A percentile compares a stretch with the other conserved stretches of the same genome.
Evolutionary conservation across 768 basidiomycete genomes (phyloP).

Genomic region (Thelephora aurantiotincta): DNA sequence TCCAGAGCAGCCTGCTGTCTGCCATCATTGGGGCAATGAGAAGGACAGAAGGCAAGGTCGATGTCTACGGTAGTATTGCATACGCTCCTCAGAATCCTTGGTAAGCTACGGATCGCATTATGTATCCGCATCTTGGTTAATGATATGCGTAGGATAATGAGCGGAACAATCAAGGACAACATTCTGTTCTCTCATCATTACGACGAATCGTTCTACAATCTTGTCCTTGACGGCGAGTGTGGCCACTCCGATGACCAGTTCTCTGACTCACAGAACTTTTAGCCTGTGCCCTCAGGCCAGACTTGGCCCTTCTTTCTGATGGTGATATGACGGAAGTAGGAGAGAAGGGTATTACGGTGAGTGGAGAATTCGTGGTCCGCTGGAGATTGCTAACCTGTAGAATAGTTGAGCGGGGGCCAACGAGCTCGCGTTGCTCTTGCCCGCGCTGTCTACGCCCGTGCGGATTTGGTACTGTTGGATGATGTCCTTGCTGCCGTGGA

Average conservation of each 20-base stretch:
- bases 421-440: slow-evolving; percentile 76
- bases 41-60: slow-evolving; percentile 57
- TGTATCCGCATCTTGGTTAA: not conserved
- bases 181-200: slow-evolving; percentile 86
- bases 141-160: slow-evolving; percentile 50
- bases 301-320: slow-evolving; percentile 63
- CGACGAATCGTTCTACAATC: slow-evolving; percentile 71
- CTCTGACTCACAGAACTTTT: not conserved
- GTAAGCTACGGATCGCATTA: slow-evolving; percentile 20
- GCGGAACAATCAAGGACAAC: slow-evolving; percentile 77
- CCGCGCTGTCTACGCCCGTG: slow-evolving; percentile 80
- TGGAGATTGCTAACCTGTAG: not conserved
- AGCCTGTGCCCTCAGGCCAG: slow-evolving; percentile 79
- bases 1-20: slow-evolving; percentile 56
- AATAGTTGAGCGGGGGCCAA: slow-evolving; percentile 69
- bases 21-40: slow-evolving; percentile 85
- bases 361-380: not conserved
- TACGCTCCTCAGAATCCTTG: slow-evolving; percentile 86
- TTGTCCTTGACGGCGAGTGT: slow-evolving; percentile 59
- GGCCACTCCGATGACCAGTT: not conserved
- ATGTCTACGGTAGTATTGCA: slow-evolving; percentile 53
- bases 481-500: slow-evolving; percentile 83
- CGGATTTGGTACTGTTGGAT: slow-evolving; percentile 67
- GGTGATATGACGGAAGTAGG: slow-evolving; percentile 82
- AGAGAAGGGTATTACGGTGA: slow-evolving; percentile 46